Evolutionary conservation across 345 rosid genomes (phyloP).

Genomic region (Gossypium bickii): DNA sequence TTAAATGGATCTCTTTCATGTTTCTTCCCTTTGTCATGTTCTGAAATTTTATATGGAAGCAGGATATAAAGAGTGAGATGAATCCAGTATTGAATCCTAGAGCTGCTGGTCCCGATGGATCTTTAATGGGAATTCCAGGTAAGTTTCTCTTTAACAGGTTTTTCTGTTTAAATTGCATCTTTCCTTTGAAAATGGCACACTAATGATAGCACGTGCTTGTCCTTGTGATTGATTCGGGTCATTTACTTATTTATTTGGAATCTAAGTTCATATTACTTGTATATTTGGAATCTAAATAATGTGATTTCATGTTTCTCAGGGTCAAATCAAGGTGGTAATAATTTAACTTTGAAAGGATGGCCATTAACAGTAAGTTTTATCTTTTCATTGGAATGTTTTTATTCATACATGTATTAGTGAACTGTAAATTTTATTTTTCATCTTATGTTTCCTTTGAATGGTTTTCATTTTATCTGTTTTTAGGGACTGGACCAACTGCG

Average conservation of each 20-base stretch:
- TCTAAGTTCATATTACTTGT: background rate
- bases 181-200: constrained; percentile 9
- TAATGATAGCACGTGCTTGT: background rate
- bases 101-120: constrained; percentile 83
- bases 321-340: constrained; percentile 81
- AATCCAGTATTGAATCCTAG: constrained; percentile 84
- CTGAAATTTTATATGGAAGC: constrained; percentile 31
- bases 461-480: constrained; percentile 18
- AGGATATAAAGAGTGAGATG: constrained; percentile 90
- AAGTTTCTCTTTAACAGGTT: constrained; percentile 11
- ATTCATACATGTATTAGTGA: background rate
- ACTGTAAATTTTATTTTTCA: background rate
- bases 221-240: background rate
- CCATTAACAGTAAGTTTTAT: constrained; percentile 70
- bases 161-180: constrained; percentile 10
- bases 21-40: constrained; percentile 10
- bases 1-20: background rate
- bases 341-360: constrained; percentile 92
- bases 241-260: background rate
- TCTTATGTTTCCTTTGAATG: background rate
- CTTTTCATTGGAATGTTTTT: too few species aligned
- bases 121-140: constrained; percentile 91
- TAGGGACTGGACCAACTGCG: constrained; percentile 76
- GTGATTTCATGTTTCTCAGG: constrained; percentile 44
- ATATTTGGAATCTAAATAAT: background rate